Base-by-base conservation (phyloP, 2,329 filamentous ascomycete genomes). In the Endoconidiophora laricicola region DNA sequence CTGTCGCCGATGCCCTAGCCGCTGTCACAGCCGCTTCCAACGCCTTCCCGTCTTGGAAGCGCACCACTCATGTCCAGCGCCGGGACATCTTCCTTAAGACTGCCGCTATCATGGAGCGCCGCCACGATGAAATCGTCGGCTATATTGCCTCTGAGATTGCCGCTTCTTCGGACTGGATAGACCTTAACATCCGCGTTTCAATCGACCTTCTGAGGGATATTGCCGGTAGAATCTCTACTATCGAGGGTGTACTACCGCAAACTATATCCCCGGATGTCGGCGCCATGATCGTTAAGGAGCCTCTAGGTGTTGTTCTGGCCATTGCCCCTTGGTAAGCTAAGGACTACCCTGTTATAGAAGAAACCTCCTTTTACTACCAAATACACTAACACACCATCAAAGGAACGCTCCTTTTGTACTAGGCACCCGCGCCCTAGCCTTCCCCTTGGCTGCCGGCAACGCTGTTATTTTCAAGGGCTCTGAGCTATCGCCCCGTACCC, bases 391-490 rank as follows among this genome's bases (percentile, higher is more conserved):
- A 22, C 33, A 9, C 18, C 26, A 6, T 23, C 38, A 22, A 47
- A 76, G 74, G 73, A 78, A 80, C 56, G 71, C 75, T 1, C 68
- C 74, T 1, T 70, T 72, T 54, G 70, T 77, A 52, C 66, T 79
- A 9, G 72, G 71, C 16, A 59, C 69, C 23, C 67, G 76, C 41
- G 62, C 71, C 3, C 72, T 84, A 20, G 64, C 72, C 7, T 76
- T 73, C 54, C 79, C 86, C 2, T 68, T 91, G 3, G 86, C 86
- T 2, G 77, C 76, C 0, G 84, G 84, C n/a, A 88, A 88, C 63
- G 86, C 83, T 0, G 73, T 76, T 16, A 70, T 90, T 10, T 65
- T 88, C 54, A 90, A 88, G 62, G 81, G 74, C 2, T 76, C 79
- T 3, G 84, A 90, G 61, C 58, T 77, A 6, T 73, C 76, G 2